Evolutionary conservation across 371 early-diverging fungal genomes (phyloP).

Genomic region (Batrachochytrium dendrobatidis): DNA sequence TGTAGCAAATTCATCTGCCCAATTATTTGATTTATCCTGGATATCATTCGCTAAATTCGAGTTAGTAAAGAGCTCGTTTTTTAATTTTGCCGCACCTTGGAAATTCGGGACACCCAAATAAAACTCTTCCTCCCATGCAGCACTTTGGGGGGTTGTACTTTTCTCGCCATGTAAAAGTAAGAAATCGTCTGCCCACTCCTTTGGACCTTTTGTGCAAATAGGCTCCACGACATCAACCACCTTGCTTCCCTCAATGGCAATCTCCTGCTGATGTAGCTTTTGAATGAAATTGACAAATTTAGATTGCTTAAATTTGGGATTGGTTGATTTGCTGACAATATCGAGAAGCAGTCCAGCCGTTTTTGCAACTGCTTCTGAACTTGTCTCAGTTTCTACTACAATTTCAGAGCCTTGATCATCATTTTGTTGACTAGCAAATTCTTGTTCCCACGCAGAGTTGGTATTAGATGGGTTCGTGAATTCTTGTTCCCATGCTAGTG

Average conservation of each 20-base stretch:
- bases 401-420: constrained; percentile 30
- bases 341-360: constrained; percentile 80
- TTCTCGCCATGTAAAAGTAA: too few relatives aligned
- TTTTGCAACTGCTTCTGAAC: constrained; percentile 59
- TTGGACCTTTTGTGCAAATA: constrained; percentile 6
- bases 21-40: too few relatives aligned
- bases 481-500: neutral
- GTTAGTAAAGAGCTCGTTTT: neutral
- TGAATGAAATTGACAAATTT: constrained; percentile 87
- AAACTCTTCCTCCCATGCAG: constrained; percentile 53
- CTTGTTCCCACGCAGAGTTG: constrained; percentile 19
- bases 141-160: constrained; percentile 21
- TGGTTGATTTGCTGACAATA: constrained; percentile 61
- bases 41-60: too few relatives aligned
- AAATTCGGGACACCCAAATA: too few relatives aligned
- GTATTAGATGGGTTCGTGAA: constrained; percentile 1
- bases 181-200: constrained; percentile 45
- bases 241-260: constrained; percentile 77
- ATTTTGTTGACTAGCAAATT: constrained; percentile 16
- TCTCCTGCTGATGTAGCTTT: constrained; percentile 78
- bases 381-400: constrained; percentile 15
- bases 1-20: neutral
- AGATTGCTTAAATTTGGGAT: constrained; percentile 87
- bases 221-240: constrained; percentile 54
- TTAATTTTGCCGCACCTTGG: constrained; percentile 34